Evolutionary conservation across 2,329 filamentous ascomycete genomes (phyloP).

Genomic region (Grosmannia clavigera): DNA sequence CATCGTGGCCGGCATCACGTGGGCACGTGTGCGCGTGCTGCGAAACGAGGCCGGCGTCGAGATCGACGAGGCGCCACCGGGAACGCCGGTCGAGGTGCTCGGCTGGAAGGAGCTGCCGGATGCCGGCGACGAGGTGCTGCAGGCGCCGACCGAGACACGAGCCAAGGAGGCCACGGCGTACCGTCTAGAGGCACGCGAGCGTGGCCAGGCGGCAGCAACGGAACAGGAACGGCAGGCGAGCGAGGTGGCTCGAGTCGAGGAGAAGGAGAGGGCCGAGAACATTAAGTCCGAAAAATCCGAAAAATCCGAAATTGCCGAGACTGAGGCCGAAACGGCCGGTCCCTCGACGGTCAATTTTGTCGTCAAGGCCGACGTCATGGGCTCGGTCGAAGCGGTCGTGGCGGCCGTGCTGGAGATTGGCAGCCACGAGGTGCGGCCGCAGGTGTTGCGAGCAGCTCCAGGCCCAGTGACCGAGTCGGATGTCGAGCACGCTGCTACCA

Average conservation of each 20-base stretch:
- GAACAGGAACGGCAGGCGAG: slow-evolving; percentile 48
- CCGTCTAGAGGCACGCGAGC: slow-evolving; percentile 58
- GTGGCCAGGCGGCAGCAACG: slow-evolving; percentile 67
- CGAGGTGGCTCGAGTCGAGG: slow-evolving; percentile 25
- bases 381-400: slow-evolving; percentile 82
- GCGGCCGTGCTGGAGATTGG: slow-evolving; percentile 67
- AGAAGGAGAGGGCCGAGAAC: slow-evolving; percentile 31
- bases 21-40: slow-evolving; percentile 73
- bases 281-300: slow-evolving; percentile 1
- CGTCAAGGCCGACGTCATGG: slow-evolving; percentile 85
- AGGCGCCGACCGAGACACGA: slow-evolving; percentile 65
- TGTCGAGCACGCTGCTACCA: slow-evolving; percentile 71
- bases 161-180: slow-evolving; percentile 70
- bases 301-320: background rate
- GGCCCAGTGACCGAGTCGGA: slow-evolving; percentile 77
- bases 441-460: slow-evolving; percentile 64
- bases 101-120: slow-evolving; percentile 80
- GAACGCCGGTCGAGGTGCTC: slow-evolving; percentile 81
- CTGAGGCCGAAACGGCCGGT: slow-evolving; percentile 17
- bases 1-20: slow-evolving; percentile 78
- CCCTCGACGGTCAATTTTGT: slow-evolving; percentile 61
- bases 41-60: slow-evolving; percentile 72
- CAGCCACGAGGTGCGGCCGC: slow-evolving; percentile 69
- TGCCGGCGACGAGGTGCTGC: slow-evolving; percentile 78
- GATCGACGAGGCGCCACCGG: slow-evolving; percentile 65